These are phyloP conservation scores for Chrysanthemum seticuspe DNA, from an alignment of 129 eudicot species.

Conservation along the genomic window DNA sequence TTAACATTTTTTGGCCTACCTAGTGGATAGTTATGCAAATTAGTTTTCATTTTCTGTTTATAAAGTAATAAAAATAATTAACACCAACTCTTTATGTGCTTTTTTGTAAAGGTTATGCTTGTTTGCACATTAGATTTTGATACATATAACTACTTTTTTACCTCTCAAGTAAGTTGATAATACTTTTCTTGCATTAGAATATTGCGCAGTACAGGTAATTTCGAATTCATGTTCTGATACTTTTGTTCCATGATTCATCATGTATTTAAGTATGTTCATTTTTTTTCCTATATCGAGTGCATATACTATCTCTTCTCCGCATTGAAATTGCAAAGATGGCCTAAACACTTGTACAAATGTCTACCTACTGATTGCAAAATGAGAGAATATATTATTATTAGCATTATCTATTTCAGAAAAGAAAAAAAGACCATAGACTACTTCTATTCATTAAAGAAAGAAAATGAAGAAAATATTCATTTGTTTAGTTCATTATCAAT, in stretches of 20 bases:
- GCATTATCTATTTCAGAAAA: not conserved
- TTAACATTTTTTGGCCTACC: not conserved
- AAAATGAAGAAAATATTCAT: too few species aligned
- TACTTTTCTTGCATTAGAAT: not conserved
- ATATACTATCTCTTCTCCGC: not conserved
- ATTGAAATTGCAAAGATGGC: not conserved
- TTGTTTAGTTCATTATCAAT: too few species aligned
- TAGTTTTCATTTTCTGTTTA: not conserved
- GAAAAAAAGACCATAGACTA: too few species aligned
- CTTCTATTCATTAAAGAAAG: too few species aligned
- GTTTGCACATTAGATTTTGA: not conserved
- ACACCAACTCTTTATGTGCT: not conserved
- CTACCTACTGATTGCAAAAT: not conserved
- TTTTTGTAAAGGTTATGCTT: not conserved
- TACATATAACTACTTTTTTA: not conserved
- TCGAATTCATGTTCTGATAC: too few species aligned
- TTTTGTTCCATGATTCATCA: too few species aligned
- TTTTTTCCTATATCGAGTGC: not conserved
- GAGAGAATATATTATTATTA: too few species aligned
- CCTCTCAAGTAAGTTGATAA: too few species aligned
- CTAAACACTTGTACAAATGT: not conserved
- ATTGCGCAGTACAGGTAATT: too few species aligned
- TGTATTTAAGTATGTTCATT: not conserved
- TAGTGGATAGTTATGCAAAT: not conserved
- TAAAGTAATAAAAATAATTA: not conserved